phyloP scores from a whole-genome alignment of 768 basidiomycete genomes.

The Pleurotus giganteus region DNA sequence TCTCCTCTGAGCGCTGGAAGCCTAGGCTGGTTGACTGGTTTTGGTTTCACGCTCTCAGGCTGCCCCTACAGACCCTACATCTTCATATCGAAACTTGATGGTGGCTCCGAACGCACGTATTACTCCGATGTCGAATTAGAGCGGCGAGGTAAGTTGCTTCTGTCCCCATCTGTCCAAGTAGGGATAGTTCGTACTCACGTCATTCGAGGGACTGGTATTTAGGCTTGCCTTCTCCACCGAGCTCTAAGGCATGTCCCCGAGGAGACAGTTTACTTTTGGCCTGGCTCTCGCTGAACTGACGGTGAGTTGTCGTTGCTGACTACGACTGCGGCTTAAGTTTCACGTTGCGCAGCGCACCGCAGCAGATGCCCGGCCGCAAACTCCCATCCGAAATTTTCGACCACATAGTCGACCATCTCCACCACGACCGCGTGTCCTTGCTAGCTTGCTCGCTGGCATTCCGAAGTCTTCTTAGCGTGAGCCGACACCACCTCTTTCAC shows the following conservation, averaged over 20 bases:
- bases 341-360: neutral
- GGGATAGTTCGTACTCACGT: neutral
- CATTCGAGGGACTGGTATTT: neutral
- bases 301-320: neutral
- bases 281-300: neutral
- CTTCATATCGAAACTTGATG: neutral
- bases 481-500: conserved; percentile 10
- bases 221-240: neutral
- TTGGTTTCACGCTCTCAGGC: neutral
- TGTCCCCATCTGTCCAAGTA: neutral
- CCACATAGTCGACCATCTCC: conserved; percentile 8
- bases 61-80: neutral
- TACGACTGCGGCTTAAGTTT: neutral
- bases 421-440: neutral
- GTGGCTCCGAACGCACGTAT: neutral
- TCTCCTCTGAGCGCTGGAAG: neutral
- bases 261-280: neutral
- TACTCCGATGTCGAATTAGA: conserved; percentile 1
- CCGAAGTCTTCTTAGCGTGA: neutral
- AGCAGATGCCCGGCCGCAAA: neutral
- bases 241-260: neutral
- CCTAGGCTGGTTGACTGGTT: neutral
- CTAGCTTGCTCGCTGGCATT: neutral
- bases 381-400: conserved; percentile 9
- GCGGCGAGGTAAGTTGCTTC: conserved; percentile 1